Evolutionary conservation across 768 basidiomycete species (phyloP), one percentile per base, ranked within the genome.

Genomic region (Amanita rubescens): DNA sequence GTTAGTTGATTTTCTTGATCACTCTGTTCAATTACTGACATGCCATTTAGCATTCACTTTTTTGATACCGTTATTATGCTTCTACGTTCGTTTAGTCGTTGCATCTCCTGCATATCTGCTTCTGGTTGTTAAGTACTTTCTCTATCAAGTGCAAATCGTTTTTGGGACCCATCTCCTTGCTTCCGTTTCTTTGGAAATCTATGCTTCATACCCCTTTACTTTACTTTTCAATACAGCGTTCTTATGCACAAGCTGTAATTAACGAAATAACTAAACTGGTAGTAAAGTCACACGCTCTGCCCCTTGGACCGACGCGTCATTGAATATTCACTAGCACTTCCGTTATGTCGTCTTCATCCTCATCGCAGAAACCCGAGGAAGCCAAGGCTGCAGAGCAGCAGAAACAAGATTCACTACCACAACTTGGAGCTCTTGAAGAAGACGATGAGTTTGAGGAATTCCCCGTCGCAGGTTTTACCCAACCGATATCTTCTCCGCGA

Each of bases 401-500:
- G 51, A 73, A 75, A 33, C 75, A 79, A 54, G 70, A 71, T 37
- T 54, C 57, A 1, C 77, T 78, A 44, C 81, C 81, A 4, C 82
- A 87, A 62, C 79, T 95, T 0, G 90, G 93, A 38, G 85, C 93
- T n/a, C 73, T 97, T 6, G 94, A 97, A 63, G 94, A 97, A 66
- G 94, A 97, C 66, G 94, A 97, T 66, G 94, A 97, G 72, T 97
- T 97, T 61, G 94, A 95, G 64, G 93, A 94, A 63, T 95, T 95
- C 67, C 72, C 81, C 14, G 87, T 81, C 44, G 87, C 89, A 74
- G 93, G 94, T 90, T 54, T 51, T 38, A 48, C 14, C 6, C 37
- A 19, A 17, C 42, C 15, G 5, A 10, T 44, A 30, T n/a, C 9
- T 22, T 33, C 14, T 17, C 30, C 22, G 11, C 15, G 15, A 15